Evolutionary conservation across 352 stramenopile genomes (phyloP), one percentile per base, ranked within the genome.

Genomic region (Phytophthora colocasiae): DNA sequence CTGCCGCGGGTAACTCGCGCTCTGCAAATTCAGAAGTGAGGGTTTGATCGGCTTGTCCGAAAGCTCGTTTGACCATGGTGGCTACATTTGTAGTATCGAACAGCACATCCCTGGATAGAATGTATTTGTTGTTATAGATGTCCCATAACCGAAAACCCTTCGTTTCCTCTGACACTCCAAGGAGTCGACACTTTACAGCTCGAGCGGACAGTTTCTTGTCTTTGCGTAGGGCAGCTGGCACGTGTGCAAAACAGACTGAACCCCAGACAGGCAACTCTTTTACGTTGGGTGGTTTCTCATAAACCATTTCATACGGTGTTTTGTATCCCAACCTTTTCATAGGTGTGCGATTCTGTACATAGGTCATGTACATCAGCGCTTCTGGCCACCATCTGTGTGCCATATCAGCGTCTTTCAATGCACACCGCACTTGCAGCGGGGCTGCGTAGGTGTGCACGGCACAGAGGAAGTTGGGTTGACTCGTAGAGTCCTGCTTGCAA

Each of bases 341-440:
- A 19, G 19, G 19, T 19, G 19, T 19, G 19, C 19, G 19, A 19
- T 19, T 19, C 19, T 19, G 19, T 1, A 19, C 19, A 19, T 19
- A 19, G 19, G 46, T 59, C 53, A 54, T 58, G 38, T 64, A 64
- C 44, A 69, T 69, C 3, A 65, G 47, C 9, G 46, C 60, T 17
- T 68, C 44, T 24, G 43, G 51, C 45, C 51, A 36, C 29, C 29
- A 10, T 34, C 29, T 34, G 31, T 36, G 8, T 2, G 9, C 19
- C 53, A 58, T 59, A 3, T 46, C 40, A 2, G 53, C 62, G 31
- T 56, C 53, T 38, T 54, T 69, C 1, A 59, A 8, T 40, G 45
- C 46, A 29, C 34, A 56, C 0, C 50, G 32, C 0, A 56, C n/a
- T n/a, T n/a, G n/a, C n/a, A n/a, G n/a, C n/a, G n/a, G n/a, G n/a